phyloP scores from a whole-genome alignment of 2,329 filamentous ascomycete genomes.

The Colletotrichum endophyticum region DNA sequence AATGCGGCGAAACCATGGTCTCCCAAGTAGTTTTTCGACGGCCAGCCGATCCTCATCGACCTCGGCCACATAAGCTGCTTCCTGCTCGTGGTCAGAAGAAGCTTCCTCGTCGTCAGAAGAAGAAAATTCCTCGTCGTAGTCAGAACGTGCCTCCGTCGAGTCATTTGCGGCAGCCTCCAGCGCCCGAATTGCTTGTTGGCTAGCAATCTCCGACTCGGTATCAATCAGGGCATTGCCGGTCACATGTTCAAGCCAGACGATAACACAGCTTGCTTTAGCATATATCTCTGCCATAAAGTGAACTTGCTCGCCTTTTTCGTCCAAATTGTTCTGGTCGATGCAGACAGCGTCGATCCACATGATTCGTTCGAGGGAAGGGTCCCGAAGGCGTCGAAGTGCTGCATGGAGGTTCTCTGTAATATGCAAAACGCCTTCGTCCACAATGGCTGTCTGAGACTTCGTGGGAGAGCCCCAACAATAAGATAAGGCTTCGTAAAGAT shows the following conservation, averaged over 20 bases:
- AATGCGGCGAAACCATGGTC: not conserved
- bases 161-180: not conserved
- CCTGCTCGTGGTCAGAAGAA: too few relatives aligned
- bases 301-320: not conserved
- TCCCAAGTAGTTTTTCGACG: not conserved
- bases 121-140: not conserved
- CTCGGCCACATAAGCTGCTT: too few relatives aligned
- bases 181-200: not conserved
- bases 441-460: not conserved
- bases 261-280: not conserved
- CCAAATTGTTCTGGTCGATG: not conserved
- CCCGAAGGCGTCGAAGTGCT: not conserved
- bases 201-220: accelerated
- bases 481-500: not conserved
- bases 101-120: too few relatives aligned
- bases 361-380: not conserved
- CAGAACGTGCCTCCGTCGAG: not conserved
- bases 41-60: not conserved
- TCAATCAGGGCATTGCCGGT: not conserved
- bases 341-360: not conserved
- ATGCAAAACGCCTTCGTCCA: accelerated
- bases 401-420: not conserved
- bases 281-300: not conserved
- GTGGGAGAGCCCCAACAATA: not conserved
- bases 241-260: not conserved